Evolutionary conservation across 2,329 filamentous ascomycete species (phyloP).

Genomic region (Acrocalymma vagum): DNA sequence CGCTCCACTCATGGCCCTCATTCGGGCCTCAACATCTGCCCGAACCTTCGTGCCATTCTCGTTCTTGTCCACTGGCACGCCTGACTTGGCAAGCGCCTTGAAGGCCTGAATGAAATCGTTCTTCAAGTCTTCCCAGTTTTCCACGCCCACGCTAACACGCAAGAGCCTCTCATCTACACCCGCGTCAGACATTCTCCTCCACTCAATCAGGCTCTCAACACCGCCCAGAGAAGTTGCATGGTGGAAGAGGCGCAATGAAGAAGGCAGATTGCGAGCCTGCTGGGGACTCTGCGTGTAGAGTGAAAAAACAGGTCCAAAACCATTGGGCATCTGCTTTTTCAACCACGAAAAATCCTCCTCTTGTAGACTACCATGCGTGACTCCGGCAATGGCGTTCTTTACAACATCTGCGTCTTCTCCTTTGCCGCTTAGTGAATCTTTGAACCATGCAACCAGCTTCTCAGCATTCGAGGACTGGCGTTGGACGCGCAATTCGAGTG

Average conservation of each 20-base stretch:
- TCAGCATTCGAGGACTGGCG: constrained; percentile 78
- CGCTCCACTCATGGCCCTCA: too few relatives aligned
- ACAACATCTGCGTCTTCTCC: constrained; percentile 56
- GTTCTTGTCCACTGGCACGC: constrained; percentile 1
- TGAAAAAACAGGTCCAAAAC: constrained; percentile 88
- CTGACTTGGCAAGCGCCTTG: constrained; percentile 20
- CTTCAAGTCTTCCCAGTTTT: constrained; percentile 84
- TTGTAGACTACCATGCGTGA: constrained; percentile 85
- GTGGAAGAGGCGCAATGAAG: constrained; percentile 83
- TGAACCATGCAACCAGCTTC: constrained; percentile 76
- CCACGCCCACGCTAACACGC: constrained; percentile 85
- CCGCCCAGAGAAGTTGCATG: constrained; percentile 95
- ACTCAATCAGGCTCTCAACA: constrained; percentile 96
- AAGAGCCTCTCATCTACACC: constrained; percentile 76
- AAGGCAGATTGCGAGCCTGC: constrained; percentile 75
- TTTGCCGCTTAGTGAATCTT: constrained; percentile 55
- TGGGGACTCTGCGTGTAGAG: constrained; percentile 70
- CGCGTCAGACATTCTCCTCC: constrained; percentile 87
- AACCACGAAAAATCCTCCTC: constrained; percentile 72
- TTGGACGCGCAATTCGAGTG: constrained; percentile 81
- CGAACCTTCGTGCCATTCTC: constrained; percentile 1
- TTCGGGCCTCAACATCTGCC: constrained; percentile 2
- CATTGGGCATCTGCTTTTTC: constrained; percentile 85
- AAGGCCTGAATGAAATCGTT: constrained; percentile 67
- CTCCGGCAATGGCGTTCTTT: constrained; percentile 63